Base-by-base conservation (phyloP, 805 yeast species). In the Kodamaea laetipori region DNA sequence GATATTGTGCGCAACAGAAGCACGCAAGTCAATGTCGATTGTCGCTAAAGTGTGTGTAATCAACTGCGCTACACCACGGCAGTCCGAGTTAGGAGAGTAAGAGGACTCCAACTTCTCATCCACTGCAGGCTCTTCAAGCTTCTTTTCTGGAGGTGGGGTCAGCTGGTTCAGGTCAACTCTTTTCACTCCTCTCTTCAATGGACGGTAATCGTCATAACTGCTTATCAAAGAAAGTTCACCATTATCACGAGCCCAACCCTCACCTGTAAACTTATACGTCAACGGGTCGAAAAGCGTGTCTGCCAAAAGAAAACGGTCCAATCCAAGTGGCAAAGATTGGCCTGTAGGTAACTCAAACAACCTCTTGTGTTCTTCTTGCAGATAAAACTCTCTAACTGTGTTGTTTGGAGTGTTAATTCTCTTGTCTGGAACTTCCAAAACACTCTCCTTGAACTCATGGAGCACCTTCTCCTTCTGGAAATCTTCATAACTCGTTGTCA, bases 1-100 rank as follows among this genome's bases (percentile, higher is more conserved):
- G 43, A 90, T 83, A 58, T 90, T 90, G 64, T 89, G 92, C 0
- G 96, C 96, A 16, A 89, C 71, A 33, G 89, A 85, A 1, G 96
- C 85, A 47, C 95, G 76, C 51, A 86, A 70, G 67, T 86, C 95
- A 19, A 89, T 86, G 63, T 90, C 97, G 37, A 83, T 76, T 44
- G 74, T 69, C 38, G 76, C 74, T 46, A 74, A 69, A 19, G 78
- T 78, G 51, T 74, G 80, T 35, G 77, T 76, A 43, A 79, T 74
- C 47, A 90, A 67, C 45, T 78, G 82, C 1, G 86, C 77, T 11
- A 89, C 53, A 3, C 87, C 86, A 44, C 71, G 55, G 6, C 36
- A 27, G 10, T 30, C 41, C 6, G 41, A 36, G 21, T 36, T 13
- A 11, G 45, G 37, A 21, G 41, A 23, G 41, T 42, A 42, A 17